phyloP scores from a whole-genome alignment of 331 rosid genomes.

The Arachis monticola region DNA sequence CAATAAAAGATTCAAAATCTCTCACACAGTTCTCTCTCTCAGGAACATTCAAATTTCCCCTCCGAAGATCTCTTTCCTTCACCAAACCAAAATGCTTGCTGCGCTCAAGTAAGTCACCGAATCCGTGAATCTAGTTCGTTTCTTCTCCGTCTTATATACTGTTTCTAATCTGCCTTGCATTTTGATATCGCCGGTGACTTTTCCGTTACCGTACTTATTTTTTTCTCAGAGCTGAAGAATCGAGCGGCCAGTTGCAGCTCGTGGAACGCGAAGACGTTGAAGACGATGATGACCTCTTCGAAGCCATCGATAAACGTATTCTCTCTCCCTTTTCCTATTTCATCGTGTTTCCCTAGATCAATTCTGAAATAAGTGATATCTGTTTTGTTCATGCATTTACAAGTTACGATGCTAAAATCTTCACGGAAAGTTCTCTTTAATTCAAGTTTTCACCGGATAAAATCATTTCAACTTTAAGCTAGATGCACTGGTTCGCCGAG shows the following conservation, averaged over 20 bases:
- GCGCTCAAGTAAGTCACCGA: conserved; percentile 65
- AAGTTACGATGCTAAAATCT: neutral
- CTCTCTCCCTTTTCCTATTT: conserved; percentile 22
- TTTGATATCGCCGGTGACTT: conserved; percentile 5
- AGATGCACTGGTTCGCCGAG: conserved; percentile 6
- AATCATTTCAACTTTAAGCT: neutral
- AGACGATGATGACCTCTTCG: conserved; percentile 89
- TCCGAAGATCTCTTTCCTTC: conserved; percentile 30
- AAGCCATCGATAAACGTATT: conserved; percentile 90
- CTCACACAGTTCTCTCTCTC: conserved; percentile 30
- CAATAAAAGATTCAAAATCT: conserved; percentile 29
- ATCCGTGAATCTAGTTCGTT: conserved; percentile 24
- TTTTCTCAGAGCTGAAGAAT: conserved; percentile 73
- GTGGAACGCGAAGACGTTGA: conserved; percentile 84
- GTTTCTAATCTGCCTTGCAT: conserved; percentile 17
- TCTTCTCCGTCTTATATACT: conserved; percentile 25
- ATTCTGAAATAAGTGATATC: neutral
- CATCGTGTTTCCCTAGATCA: conserved; percentile 4
- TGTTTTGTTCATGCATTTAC: neutral
- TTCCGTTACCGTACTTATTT: conserved; percentile 12
- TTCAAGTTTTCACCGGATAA: neutral
- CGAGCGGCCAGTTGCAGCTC: conserved; percentile 82
- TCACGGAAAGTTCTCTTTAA: neutral
- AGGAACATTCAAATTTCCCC: conserved; percentile 28
- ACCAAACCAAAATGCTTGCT: conserved; percentile 60